Evolutionary conservation across 495 filamentous ascomycete genomes (phyloP), one percentile per base, ranked within the genome.

Genomic region (Haplographium delicatum): DNA sequence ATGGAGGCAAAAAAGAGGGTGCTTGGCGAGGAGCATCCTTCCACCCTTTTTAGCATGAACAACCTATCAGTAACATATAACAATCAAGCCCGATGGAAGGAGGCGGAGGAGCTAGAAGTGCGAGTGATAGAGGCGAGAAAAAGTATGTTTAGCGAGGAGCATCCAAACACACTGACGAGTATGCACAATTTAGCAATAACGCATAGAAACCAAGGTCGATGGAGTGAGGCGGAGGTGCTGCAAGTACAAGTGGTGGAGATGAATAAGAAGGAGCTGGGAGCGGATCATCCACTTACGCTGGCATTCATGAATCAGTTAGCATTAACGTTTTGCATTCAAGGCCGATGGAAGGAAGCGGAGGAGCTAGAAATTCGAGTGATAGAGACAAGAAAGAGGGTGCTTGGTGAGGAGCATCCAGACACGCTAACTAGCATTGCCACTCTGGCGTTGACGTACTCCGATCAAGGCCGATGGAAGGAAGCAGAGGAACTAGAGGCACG

Each of bases 171-270:
- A 5, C 51, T 67, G 49, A 61, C 49, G 9, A 65, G 57, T 24
- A 65, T 66, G 52, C 46, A 38, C 38, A 65, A 54, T 34, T 56
- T 66, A 5, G 59, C 59, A n/a, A 65, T 53, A 11, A 59, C 63
- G 11, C 66, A 53, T 39, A 10, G 24, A 34, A 54, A 47, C 22
- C 45, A 48, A 26, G 33, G 33, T 15, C 33, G 33, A 11, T 35
- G 33, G 33, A 35, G 18, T 5, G 33, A 35, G 33, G 33, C 33
- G 5, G 37, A 44, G 26, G 26, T 34, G 33, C 27, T 38, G 19
- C 8, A 39, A 19, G 46, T 33, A 28, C 24, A 1, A 35, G 1
- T 15, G 1, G 13, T 35, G 18, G 11, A 4, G 33, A 35, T 35
- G 18, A 15, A 16, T 16, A 15, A 11, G 1, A 35, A 2, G 33